These are phyloP conservation scores for Dipteronia dyeriana DNA, from an alignment of 345 rosid genomes.

Conservation along the genomic window DNA sequence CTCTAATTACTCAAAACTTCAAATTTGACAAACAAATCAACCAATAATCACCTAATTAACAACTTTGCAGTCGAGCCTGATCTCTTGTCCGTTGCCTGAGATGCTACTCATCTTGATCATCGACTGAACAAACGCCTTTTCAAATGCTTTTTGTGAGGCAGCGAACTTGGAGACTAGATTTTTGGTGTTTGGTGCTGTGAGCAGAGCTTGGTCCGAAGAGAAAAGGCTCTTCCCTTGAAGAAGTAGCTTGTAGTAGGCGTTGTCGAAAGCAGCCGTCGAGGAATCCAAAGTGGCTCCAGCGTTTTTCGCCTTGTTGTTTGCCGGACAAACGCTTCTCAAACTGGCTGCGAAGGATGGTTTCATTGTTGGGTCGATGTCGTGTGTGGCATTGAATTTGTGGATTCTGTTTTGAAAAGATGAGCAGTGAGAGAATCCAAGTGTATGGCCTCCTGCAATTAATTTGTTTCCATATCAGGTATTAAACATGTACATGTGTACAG, in stretches of 20 bases:
- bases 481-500: not conserved
- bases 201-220: slow-evolving; percentile 85
- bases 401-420: slow-evolving; percentile 84
- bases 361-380: slow-evolving; percentile 64
- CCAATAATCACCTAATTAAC: slow-evolving; percentile 28
- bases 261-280: slow-evolving; percentile 50
- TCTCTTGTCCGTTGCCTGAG: slow-evolving; percentile 61
- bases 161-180: slow-evolving; percentile 61
- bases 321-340: slow-evolving; percentile 51
- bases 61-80: slow-evolving; percentile 67
- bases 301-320: slow-evolving; percentile 57
- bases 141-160: slow-evolving; percentile 42
- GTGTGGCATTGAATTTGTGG: slow-evolving; percentile 62
- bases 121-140: slow-evolving; percentile 63
- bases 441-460: slow-evolving; percentile 65
- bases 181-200: slow-evolving; percentile 44
- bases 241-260: slow-evolving; percentile 66
- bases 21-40: not conserved
- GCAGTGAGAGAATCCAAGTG: slow-evolving; percentile 87
- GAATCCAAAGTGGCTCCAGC: slow-evolving; percentile 67
- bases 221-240: slow-evolving; percentile 68
- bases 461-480: too few species aligned
- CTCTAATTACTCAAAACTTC: too few species aligned
- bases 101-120: slow-evolving; percentile 90
- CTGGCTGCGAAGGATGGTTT: slow-evolving; percentile 62